These are phyloP conservation scores for Talaromyces wortmannii DNA, from an alignment of 495 filamentous ascomycete species.

Conservation along the genomic window DNA sequence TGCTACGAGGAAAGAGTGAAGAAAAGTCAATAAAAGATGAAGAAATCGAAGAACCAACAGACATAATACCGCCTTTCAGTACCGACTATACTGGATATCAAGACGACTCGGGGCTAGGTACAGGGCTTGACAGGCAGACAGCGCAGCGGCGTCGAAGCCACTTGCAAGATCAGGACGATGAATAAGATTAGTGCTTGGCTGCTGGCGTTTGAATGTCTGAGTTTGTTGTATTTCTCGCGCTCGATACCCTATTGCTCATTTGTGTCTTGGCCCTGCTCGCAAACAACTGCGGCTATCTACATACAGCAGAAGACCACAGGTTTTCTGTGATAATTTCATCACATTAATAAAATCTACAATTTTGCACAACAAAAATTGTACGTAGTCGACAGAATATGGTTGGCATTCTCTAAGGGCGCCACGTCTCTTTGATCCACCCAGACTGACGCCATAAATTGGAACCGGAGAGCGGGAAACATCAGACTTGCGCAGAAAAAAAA, in stretches of 20 bases:
- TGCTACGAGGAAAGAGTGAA: not conserved
- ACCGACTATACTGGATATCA: not conserved
- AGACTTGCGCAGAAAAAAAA: not conserved
- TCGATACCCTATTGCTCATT: not conserved
- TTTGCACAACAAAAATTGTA: no score
- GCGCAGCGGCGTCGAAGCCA: constrained; percentile 4
- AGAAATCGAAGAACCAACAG: constrained; percentile 2
- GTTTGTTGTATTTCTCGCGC: not conserved
- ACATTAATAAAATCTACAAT: no score
- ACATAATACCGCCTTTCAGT: constrained; percentile 1
- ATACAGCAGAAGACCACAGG: no score
- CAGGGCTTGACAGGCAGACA: not conserved
- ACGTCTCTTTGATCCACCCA: no score
- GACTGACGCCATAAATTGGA: no score
- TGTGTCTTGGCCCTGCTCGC: not conserved
- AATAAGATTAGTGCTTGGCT: not conserved
- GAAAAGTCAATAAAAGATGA: not conserved
- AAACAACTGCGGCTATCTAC: no score
- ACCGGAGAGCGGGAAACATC: not conserved
- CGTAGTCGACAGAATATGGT: no score
- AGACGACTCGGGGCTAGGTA: not conserved
- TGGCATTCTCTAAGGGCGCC: no score
- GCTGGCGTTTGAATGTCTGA: not conserved
- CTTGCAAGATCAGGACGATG: not conserved
- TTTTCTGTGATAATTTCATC: no score